Base-by-base conservation (phyloP, 352 stramenopile species). In the Phytophthora pistaciae region DNA sequence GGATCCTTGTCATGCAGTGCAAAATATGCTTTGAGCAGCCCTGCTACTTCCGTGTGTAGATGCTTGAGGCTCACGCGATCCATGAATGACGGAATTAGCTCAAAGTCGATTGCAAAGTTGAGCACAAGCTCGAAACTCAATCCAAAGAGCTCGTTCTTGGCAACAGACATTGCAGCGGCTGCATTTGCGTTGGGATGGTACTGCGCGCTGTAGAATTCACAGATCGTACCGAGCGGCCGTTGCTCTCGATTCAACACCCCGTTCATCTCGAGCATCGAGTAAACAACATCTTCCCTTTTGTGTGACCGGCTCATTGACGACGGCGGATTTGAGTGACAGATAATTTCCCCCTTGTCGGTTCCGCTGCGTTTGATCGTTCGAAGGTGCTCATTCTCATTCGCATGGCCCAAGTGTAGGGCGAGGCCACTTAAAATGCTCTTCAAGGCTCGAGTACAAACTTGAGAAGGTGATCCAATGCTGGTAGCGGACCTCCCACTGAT, bases 211-310 rank as follows among this genome's bases (percentile, higher is more conserved):
- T 95, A 95, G 59, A 91, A 93, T 54, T 93, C 88, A 23, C 84
- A 91, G 29, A 95, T 91, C 13, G 85, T 84, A 6, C 74, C 72
- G 0, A 95, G 65, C 5, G 88, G 80, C n/a, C 87, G 89, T 60
- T 89, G 81, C 38, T 95, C 86, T 4, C 86, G 82, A 21, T 73
- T 83, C 3, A 95, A 58, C 11, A 94, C 74, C 13, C 62, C 66
- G 25, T 85, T 82, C 88, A 94, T 95, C 62, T 94, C 88, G 27
- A 94, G 65, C 82, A 95, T 94, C 4, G 88, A 87, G 40, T 85
- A 91, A 5, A 95, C 67, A 5, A 93, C 75, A 31, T 92, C 80
- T 52, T 92, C 85, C 0, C 80, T 79, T 56, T 74, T 83, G 16
- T 87, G 64, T 10, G 56, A 53, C 21, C 72, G 55, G 36, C 60